Conservation (phyloP, 1,139 yeast species). For the Debaryomycetaceae sp. region DNA sequence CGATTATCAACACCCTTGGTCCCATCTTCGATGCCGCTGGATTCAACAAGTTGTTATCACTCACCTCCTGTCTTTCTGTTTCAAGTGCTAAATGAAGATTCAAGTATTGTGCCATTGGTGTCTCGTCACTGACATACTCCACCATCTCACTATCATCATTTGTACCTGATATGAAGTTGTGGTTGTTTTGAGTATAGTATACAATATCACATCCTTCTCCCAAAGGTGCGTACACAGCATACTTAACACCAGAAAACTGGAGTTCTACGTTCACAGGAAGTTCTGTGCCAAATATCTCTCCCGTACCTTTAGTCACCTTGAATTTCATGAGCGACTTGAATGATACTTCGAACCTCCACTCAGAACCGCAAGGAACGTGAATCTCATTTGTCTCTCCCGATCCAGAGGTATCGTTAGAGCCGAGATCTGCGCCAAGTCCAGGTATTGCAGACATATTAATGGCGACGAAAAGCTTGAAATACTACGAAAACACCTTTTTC, state of each 20-base stretch:
- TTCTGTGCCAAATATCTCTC: constrained; percentile 92
- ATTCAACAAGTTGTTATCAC: constrained; percentile 23
- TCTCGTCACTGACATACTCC: constrained; percentile 71
- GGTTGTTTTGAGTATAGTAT: constrained; percentile 47
- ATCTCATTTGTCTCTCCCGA: constrained; percentile 12
- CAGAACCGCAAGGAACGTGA: constrained; percentile 48
- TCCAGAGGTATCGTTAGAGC: constrained; percentile 3
- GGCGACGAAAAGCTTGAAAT: too few species aligned
- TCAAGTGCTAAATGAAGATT: constrained; percentile 80
- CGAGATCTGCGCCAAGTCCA: constrained; percentile 18
- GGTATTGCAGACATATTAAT: constrained; percentile 21
- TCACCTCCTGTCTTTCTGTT: constrained; percentile 44
- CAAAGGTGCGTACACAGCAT: constrained; percentile 58
- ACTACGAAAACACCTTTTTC: too few species aligned
- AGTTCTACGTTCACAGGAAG: constrained; percentile 70
- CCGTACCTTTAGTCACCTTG: constrained; percentile 64
- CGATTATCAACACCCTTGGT: constrained; percentile 73
- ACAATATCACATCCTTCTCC: constrained; percentile 48
- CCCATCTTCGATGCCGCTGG: constrained; percentile 27
- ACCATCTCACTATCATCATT: constrained; percentile 34
- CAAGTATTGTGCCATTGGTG: constrained; percentile 59
- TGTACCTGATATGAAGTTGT: constrained; percentile 38
- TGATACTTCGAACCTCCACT: constrained; percentile 84
- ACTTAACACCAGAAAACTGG: constrained; percentile 55
- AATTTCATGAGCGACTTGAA: constrained; percentile 54